A percentile compares a stretch with the other conserved stretches of the same genome.
Conservation (phyloP, 2,329 filamentous ascomycete species). For the Cercospora citrullina region DNA sequence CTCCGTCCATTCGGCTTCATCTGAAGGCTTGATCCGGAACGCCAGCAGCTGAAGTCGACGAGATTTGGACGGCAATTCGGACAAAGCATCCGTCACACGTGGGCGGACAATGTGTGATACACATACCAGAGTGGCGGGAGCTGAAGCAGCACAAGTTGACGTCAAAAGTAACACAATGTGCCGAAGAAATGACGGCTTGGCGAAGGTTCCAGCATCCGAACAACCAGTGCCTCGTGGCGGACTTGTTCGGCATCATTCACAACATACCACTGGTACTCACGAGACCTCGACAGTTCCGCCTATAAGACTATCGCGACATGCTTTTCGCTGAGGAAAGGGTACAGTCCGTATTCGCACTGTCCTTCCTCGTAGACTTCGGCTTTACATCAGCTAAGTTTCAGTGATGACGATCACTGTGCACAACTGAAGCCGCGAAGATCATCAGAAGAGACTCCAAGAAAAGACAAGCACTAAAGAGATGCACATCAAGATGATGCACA, state of each 20-base stretch:
- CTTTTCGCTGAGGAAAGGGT: background rate
- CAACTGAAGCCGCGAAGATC: background rate
- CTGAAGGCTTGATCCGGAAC: background rate
- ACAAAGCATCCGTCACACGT: background rate
- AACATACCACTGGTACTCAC: background rate
- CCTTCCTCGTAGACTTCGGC: background rate
- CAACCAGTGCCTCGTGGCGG: background rate
- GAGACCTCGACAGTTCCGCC: background rate
- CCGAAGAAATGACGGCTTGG: constrained; percentile 1
- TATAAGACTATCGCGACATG: background rate
- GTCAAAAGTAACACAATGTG: background rate
- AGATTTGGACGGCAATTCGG: background rate
- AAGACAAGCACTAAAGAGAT: background rate
- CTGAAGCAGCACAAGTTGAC: background rate
- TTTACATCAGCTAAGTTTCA: background rate
- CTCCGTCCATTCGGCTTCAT: background rate
- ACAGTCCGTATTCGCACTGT: background rate
- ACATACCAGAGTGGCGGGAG: background rate
- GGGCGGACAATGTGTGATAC: background rate
- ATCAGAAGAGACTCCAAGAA: background rate
- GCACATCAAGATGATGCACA: background rate
- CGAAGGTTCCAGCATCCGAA: background rate
- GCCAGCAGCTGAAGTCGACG: background rate
- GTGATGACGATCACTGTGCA: background rate
- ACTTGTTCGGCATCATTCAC: background rate